Base-by-base conservation (phyloP, 805 yeast species). In the Yarrowia osloensis region DNA sequence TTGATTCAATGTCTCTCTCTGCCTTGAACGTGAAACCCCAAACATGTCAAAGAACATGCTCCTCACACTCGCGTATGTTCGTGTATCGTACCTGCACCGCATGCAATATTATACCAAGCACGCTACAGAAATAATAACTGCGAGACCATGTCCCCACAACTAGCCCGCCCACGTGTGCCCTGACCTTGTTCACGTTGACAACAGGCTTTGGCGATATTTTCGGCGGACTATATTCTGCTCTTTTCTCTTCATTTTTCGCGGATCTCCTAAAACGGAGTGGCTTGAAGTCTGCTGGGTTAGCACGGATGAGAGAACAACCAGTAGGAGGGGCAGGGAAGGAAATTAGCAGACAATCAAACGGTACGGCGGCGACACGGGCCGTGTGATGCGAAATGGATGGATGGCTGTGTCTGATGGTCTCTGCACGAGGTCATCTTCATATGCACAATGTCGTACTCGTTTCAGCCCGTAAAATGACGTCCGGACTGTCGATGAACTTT, bases 241-340 rank as follows among this genome's bases (percentile, higher is more conserved):
- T 8, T 22, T 50, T 50, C 22, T 50, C 26, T 46, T 31, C 54
- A 47, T 50, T 21, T 31, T 31, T 33, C 40, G 57, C 57, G 40
- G 40, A 50, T 50, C 61, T 54, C 61, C 61, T n/a, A 54, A 54
- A 54, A 54, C 37, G 61, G 61, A 54, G 61, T 54, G 61, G 61
- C 61, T 54, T 54, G 61, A 54, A 50, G 57, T 33, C 28, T 19
- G 57, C 37, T 31, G 37, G 28, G 54, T 47, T 29, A 49, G 37
- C 28, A 19, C 26, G 28, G 31, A 13, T 5, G 13, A 24, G 7
- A 9, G 9, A 22, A 33, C 42, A 22, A 31, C 31, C 22, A 35
- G 33, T 21, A 9, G 29, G 24, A n/a, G 22, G 26, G 31, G 9
- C 19, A 7, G 42, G 3, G 26, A 22, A 21, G 15, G 42, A 52